Evolutionary conservation across 805 yeast genomes (phyloP).

Genomic region (Candida gorgasii): DNA sequence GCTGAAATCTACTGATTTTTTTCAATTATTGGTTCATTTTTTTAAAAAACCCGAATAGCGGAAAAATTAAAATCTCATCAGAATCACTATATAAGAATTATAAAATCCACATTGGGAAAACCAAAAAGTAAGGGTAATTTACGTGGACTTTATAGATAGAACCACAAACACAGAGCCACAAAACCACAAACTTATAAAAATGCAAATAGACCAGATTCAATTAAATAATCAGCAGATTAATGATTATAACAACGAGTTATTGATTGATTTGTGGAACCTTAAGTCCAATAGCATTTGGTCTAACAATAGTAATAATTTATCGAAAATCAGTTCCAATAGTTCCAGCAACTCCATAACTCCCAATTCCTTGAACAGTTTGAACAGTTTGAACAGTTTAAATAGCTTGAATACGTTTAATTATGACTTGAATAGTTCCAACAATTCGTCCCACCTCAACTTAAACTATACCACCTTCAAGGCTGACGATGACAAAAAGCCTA

Average conservation of each 20-base stretch:
- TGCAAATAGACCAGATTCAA: conserved; percentile 10
- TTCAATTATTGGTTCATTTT: conserved; percentile 12
- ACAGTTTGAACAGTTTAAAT: conserved; percentile 1
- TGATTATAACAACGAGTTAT: conserved; percentile 9
- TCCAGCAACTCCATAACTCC: not conserved
- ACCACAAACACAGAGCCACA: too few species aligned
- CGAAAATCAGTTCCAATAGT: conserved; percentile 8
- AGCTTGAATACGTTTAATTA: conserved; percentile 1
- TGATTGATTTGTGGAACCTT: conserved; percentile 10
- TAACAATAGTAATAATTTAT: conserved; percentile 1
- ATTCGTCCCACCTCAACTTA: conserved; percentile 1
- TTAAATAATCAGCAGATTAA: conserved; percentile 8
- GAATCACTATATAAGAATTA: conserved; percentile 2
- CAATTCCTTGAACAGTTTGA: not conserved
- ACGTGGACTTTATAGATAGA: not conserved
- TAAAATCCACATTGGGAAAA: conserved; percentile 5
- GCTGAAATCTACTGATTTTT: conserved; percentile 1
- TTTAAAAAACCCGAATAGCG: conserved; percentile 9
- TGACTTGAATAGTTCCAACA: conserved; percentile 1
- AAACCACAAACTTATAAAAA: not conserved
- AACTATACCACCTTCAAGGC: conserved; percentile 1
- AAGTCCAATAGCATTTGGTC: conserved; percentile 10
- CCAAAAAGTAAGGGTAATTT: too few species aligned
- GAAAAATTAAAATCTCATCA: conserved; percentile 8
- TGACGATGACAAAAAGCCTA: conserved; percentile 20